Conservation (phyloP, 805 yeast genomes). For the Candida arabinofermentans region DNA sequence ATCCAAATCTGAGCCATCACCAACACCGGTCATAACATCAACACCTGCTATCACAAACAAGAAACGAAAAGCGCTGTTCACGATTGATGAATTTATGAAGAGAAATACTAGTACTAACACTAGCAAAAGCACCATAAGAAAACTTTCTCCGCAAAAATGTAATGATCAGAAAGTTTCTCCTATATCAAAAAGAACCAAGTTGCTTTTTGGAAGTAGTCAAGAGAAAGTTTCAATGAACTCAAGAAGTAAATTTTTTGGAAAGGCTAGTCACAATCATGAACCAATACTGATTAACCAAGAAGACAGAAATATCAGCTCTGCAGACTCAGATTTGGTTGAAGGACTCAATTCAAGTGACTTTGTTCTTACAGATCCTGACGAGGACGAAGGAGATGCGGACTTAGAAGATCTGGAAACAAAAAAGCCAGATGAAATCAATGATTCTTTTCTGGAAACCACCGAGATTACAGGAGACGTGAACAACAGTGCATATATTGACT, state of each 20-base stretch:
- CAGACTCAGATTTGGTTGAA: background rate
- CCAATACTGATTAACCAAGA: too few relatives aligned
- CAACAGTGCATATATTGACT: slow-evolving; percentile 5
- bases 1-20: slow-evolving; percentile 2
- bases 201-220: slow-evolving; percentile 15
- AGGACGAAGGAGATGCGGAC: slow-evolving; percentile 7
- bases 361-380: slow-evolving; percentile 26
- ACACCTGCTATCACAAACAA: background rate
- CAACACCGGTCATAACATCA: background rate
- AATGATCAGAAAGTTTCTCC: slow-evolving; percentile 15
- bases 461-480: background rate
- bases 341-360: slow-evolving; percentile 26
- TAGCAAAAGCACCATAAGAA: background rate
- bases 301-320: too few relatives aligned
- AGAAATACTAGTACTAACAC: slow-evolving; percentile 4
- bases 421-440: background rate
- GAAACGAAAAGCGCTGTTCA: slow-evolving; percentile 16
- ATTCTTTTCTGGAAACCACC: too few relatives aligned
- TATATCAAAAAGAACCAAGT: slow-evolving; percentile 23
- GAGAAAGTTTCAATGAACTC: slow-evolving; percentile 2
- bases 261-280: background rate
- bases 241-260: slow-evolving; percentile 18
- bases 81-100: slow-evolving; percentile 22
- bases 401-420: background rate
- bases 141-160: background rate